Conservation (phyloP, 306 rosid species). For the Rubus parviflorus region DNA sequence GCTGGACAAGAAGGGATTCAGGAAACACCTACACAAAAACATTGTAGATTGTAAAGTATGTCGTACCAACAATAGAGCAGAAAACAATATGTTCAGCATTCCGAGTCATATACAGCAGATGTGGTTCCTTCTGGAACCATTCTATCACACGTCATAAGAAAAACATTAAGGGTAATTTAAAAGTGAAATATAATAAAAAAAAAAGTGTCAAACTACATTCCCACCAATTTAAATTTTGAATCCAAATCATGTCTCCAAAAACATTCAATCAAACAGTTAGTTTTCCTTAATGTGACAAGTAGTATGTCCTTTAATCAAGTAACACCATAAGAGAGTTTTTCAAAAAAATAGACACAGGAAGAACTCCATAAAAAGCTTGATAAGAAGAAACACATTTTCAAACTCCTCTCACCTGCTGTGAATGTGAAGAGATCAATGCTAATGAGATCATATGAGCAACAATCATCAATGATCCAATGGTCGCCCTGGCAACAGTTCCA, state of each 20-base stretch:
- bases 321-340: neutral
- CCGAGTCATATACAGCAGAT: neutral
- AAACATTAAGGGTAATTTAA: neutral
- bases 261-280: neutral
- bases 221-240: neutral
- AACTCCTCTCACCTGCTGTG: constrained; percentile 62
- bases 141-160: neutral
- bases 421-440: constrained; percentile 50
- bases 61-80: neutral
- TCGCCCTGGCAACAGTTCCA: constrained; percentile 72
- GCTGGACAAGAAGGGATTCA: constrained; percentile 84
- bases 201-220: neutral
- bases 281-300: neutral
- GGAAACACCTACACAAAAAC: constrained; percentile 72
- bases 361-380: neutral
- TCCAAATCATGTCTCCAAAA: neutral
- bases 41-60: neutral
- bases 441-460: constrained; percentile 68
- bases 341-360: neutral
- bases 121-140: neutral
- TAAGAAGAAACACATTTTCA: neutral
- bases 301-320: neutral
- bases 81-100: neutral
- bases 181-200: neutral
- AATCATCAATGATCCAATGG: constrained; percentile 70